Base-by-base conservation (phyloP, 495 filamentous ascomycete species). In the Aspergillus nidulans region DNA sequence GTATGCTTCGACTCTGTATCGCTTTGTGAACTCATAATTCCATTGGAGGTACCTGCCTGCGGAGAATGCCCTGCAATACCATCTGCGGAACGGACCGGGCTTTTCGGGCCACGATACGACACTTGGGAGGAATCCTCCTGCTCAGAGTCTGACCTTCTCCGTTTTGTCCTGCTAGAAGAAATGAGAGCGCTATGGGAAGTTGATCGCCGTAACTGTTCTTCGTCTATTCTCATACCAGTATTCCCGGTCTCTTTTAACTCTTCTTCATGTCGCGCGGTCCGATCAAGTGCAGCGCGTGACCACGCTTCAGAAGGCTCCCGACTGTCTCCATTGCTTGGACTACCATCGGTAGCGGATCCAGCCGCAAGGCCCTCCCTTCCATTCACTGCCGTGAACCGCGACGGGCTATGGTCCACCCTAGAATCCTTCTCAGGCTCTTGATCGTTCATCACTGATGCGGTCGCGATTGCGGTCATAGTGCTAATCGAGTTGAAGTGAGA, bases 321-420 rank as follows among this genome's bases (percentile, higher is more conserved):
- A 34, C 57, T 56, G 15, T 64, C 60, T 55, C 60, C 57, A 52
- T 53, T 58, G 51, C 60, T 53, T 42, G 57, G 50, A 57, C 63
- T 23, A 38, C 55, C 16, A 46, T 57, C 47, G 23, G 56, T 21
- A 46, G 53, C 16, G 36, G 54, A 4, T 19, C 32, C 38, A 6
- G 56, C 19, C 8, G 50, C 30, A 19, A 63, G 45, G 15, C 65
- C 42, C 4, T 75, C 73, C 54, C 63, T 74, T 44, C 76, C 78
- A 65, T 81, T 81, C 25, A 81, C 77, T 40, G 78, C 77, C 4
- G 78, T 81, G 54, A 81, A 81, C 19, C 73, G 71, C 15, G 77
- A 77, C 25, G 77, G 76, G 42, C 74, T 78, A 39, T 73, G 72
- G 19, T 77, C 77, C 25, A 74, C 55, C 41, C 70, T 70, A 16